Base-by-base conservation (phyloP, 306 rosid genomes). In the Vachellia pachyceras region DNA sequence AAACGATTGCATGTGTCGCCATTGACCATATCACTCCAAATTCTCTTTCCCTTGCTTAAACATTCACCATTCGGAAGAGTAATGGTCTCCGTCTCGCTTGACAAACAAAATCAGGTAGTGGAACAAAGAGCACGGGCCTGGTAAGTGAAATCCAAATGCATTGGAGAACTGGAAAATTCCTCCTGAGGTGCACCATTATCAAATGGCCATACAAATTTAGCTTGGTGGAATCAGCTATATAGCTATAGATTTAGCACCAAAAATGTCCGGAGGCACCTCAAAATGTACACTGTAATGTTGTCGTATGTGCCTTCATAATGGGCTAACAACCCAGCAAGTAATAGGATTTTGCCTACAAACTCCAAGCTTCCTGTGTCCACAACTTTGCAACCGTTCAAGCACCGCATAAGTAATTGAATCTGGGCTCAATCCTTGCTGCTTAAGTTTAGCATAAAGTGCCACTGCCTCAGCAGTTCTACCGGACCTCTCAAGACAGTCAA, bases 301-400 rank as follows among this genome's bases (percentile, higher is more conserved):
- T 29, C 14, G 39, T 2, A 79, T 33, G 18, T 64, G n/a, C 88
- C 87, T 90, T 82, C 97, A 76, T 60, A 94, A 73, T 69, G 98
- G 97, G 89, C 97, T 92, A 44, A 95, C 94, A 83, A 95, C 91
- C 98, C 98, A 95, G 55, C 99, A 97, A 5, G 98, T 93, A 76
- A 93, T 91, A 2, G 99, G 99, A 79, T 80, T 95, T 86, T 91
- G 92, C 88, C 91, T 85, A 25, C 99, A 92, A 76, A 86, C 73
- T 74, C 93, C 90, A 73, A 87, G 76, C 84, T 83, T 92, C 83
- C 88, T 66, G 33, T 76, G 88, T 3, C 92, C 90, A 77, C 98
- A 96, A 61, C 94, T 86, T 76, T 93, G 99, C 84, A 93, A 80
- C 2, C 99, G 90, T 40, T 95, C 98, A 72, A 93, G 98, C 78